Percentiles rank a stretch among this genome's conserved stretches.
Evolutionary conservation across 2,329 filamentous ascomycete species (phyloP).

Genomic region (Bretziella fagacearum): DNA sequence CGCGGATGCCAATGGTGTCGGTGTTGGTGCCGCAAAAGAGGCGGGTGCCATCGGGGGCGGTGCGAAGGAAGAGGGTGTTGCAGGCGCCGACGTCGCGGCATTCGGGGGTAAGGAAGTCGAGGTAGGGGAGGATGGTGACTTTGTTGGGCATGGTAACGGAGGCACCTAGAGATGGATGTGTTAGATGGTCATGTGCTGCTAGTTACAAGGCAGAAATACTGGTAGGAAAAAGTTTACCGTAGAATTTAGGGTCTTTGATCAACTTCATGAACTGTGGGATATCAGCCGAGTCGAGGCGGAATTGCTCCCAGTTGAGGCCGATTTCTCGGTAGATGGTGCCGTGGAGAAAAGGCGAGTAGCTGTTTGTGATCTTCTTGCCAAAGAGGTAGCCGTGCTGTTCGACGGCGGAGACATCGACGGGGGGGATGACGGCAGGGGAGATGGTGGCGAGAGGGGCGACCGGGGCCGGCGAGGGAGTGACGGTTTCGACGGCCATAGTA

Average conservation of each 20-base stretch:
- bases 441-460: not conserved
- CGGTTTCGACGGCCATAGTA: not conserved
- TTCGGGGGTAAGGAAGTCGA: constrained; percentile 58
- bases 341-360: constrained; percentile 38
- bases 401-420: constrained; percentile 5
- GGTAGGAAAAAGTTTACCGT: constrained; percentile 27
- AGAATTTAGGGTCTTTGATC: constrained; percentile 40
- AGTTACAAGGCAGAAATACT: not conserved
- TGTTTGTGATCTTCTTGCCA: constrained; percentile 38
- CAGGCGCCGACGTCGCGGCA: constrained; percentile 58
- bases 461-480: not conserved
- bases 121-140: constrained; percentile 53
- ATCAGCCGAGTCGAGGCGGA: constrained; percentile 35
- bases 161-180: constrained; percentile 29
- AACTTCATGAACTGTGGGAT: constrained; percentile 33
- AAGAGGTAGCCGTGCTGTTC: constrained; percentile 35
- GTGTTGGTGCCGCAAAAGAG: constrained; percentile 61
- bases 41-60: constrained; percentile 29
- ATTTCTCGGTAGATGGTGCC: constrained; percentile 35
- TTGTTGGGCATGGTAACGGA: constrained; percentile 77
- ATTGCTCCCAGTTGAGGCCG: constrained; percentile 33
- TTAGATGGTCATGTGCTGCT: not conserved
- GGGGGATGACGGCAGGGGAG: not conserved
- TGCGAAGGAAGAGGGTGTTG: constrained; percentile 58
- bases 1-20: constrained; percentile 61